A percentile compares a stretch with the other conserved stretches of the same genome.
These are phyloP conservation scores for Blastocystis sp. DNA, from an alignment of 352 stramenopile species.

Conservation along the genomic window DNA sequence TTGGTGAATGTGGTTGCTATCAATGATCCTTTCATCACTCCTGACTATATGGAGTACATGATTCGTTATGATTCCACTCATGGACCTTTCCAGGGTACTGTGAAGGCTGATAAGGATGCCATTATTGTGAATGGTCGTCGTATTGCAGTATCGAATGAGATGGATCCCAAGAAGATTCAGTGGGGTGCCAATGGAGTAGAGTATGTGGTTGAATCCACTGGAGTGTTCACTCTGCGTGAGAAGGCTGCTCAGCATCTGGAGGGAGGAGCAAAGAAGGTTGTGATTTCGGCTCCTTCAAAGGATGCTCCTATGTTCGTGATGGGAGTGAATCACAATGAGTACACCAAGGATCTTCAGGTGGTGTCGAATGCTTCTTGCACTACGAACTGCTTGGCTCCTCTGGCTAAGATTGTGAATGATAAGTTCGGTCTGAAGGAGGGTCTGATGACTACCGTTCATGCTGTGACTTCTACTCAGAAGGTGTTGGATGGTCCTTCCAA, in stretches of 20 bases:
- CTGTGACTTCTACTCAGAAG: conserved; percentile 91
- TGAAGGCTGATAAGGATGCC: conserved; percentile 77
- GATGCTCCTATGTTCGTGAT: conserved; percentile 96
- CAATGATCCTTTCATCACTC: conserved; percentile 86
- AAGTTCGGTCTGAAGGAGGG: conserved; percentile 93
- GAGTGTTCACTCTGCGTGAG: conserved; percentile 78
- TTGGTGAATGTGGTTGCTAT: conserved; percentile 82
- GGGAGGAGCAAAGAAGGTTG: conserved; percentile 87
- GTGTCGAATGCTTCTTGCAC: conserved; percentile 97
- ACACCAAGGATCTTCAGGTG: conserved; percentile 85
- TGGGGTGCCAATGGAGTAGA: conserved; percentile 81
- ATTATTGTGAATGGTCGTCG: conserved; percentile 83
- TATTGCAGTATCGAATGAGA: conserved; percentile 85
- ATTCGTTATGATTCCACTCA: conserved; percentile 83
- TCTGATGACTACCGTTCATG: conserved; percentile 97
- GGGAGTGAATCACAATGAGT: conserved; percentile 90
- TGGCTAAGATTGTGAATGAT: conserved; percentile 96
- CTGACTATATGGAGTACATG: conserved; percentile 93
- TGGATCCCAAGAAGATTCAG: conserved; percentile 84
- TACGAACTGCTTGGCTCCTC: conserved; percentile 93
- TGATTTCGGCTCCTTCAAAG: conserved; percentile 91
- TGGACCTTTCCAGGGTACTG: conserved; percentile 75
- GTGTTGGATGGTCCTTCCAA: conserved; percentile 92
- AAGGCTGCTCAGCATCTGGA: conserved; percentile 83
- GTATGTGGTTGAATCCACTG: conserved; percentile 86